These are phyloP conservation scores for Suhomyces prunicola DNA, from an alignment of 805 yeast species.

Conservation along the genomic window DNA sequence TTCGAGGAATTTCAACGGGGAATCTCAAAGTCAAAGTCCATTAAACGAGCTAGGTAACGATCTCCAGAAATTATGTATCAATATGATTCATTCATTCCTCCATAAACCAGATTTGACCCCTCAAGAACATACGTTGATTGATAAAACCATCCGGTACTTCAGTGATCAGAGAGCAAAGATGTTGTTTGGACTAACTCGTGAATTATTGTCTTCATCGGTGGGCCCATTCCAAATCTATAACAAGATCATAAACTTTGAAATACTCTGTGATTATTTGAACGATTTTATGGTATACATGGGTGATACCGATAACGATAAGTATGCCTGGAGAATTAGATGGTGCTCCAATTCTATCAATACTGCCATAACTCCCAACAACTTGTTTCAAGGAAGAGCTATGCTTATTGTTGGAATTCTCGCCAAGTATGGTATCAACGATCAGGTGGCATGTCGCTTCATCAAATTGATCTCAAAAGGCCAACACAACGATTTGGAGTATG, in stretches of 20 bases:
- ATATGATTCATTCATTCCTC: constrained; percentile 66
- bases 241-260: constrained; percentile 49
- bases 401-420: constrained; percentile 69
- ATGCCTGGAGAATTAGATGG: constrained; percentile 65
- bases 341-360: constrained; percentile 61
- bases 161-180: constrained; percentile 65
- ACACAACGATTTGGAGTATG: constrained; percentile 23
- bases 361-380: constrained; percentile 53
- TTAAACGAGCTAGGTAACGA: constrained; percentile 56
- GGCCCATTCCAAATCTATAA: constrained; percentile 37
- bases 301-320: constrained; percentile 39
- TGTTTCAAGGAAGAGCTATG: constrained; percentile 65
- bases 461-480: constrained; percentile 23
- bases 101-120: constrained; percentile 51
- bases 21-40: constrained; percentile 14
- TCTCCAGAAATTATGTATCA: constrained; percentile 59
- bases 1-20: not conserved
- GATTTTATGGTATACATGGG: constrained; percentile 51
- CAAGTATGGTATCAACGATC: constrained; percentile 59
- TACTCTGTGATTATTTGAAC: constrained; percentile 54
- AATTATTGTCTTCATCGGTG: constrained; percentile 25
- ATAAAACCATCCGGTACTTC: constrained; percentile 44
- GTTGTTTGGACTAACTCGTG: constrained; percentile 66
- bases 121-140: constrained; percentile 39
- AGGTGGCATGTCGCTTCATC: constrained; percentile 35